phyloP scores from a whole-genome alignment of 179 eudicot species.

The Spergularia azorica region DNA sequence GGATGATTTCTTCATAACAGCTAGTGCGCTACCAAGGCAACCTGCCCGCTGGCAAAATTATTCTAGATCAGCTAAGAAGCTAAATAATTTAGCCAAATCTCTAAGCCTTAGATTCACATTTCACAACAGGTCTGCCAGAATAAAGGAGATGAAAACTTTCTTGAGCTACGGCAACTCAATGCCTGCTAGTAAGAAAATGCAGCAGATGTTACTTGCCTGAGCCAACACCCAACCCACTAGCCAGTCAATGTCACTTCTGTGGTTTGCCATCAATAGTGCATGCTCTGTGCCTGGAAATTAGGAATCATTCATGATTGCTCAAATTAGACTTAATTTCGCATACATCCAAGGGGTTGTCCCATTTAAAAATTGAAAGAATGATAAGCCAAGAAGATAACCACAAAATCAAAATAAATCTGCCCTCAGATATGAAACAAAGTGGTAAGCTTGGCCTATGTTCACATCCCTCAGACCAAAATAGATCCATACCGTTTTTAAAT shows the following conservation, averaged over 20 bases:
- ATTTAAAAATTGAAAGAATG: conserved; percentile 1
- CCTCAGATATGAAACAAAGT: no score
- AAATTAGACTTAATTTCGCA: not conserved
- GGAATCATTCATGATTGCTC: not conserved
- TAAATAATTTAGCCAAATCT: conserved; percentile 17
- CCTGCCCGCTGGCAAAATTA: conserved; percentile 70
- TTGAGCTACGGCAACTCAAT: not conserved
- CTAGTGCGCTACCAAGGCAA: conserved; percentile 86
- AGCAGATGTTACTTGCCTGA: conserved; percentile 41
- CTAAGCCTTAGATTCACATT: conserved; percentile 24
- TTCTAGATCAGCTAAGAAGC: conserved; percentile 32
- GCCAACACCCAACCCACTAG: conserved; percentile 50
- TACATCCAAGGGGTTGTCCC: not conserved
- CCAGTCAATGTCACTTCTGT: conserved; percentile 48
- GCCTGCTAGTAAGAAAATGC: not conserved
- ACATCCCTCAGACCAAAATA: no score
- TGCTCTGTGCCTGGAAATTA: conserved; percentile 37
- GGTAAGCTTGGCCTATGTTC: no score
- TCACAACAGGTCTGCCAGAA: not conserved
- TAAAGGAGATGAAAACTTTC: not conserved
- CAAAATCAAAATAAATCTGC: not conserved
- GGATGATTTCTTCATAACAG: conserved; percentile 65
- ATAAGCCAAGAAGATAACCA: not conserved
- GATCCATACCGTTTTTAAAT: no score
- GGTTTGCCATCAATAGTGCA: conserved; percentile 40